Evolutionary conservation across 2,329 filamentous ascomycete species (phyloP).

Genomic region (Cryphonectria parasitica): DNA sequence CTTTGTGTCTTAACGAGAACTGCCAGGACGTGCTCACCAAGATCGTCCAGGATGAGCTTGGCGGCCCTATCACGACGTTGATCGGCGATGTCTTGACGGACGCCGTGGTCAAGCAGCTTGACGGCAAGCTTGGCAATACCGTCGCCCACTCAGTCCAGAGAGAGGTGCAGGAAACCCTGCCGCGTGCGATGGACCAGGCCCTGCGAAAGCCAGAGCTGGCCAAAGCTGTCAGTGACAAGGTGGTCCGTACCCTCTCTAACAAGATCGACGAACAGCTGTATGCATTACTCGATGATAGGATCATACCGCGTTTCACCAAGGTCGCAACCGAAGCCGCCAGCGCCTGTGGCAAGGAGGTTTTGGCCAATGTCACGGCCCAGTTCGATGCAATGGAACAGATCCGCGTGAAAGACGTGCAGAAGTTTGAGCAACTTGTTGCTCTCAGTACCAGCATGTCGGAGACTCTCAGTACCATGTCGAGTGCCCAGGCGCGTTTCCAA

Average conservation of each 20-base stretch:
- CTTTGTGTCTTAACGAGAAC: slow-evolving; percentile 64
- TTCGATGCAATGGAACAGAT: slow-evolving; percentile 54
- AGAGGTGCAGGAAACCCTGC: slow-evolving; percentile 73
- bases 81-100: slow-evolving; percentile 70
- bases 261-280: slow-evolving; percentile 73
- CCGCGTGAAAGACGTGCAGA: slow-evolving; percentile 59
- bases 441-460: slow-evolving; percentile 69
- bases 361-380: slow-evolving; percentile 61
- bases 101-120: slow-evolving; percentile 73
- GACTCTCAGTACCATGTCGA: slow-evolving; percentile 71
- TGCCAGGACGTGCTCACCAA: slow-evolving; percentile 73
- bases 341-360: slow-evolving; percentile 69
- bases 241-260: slow-evolving; percentile 67
- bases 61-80: slow-evolving; percentile 74
- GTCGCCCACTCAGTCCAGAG: slow-evolving; percentile 65
- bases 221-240: slow-evolving; percentile 71
- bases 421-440: slow-evolving; percentile 73
- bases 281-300: slow-evolving; percentile 61
- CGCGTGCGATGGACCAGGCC: slow-evolving; percentile 66
- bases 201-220: slow-evolving; percentile 76
- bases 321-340: slow-evolving; percentile 69
- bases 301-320: slow-evolving; percentile 69
- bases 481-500: slow-evolving; percentile 71
- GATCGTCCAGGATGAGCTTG: slow-evolving; percentile 77
- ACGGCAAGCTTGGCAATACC: slow-evolving; percentile 67